Base-by-base conservation (phyloP, 106 monocot genomes). In the Dactylorhiza incarnata region DNA sequence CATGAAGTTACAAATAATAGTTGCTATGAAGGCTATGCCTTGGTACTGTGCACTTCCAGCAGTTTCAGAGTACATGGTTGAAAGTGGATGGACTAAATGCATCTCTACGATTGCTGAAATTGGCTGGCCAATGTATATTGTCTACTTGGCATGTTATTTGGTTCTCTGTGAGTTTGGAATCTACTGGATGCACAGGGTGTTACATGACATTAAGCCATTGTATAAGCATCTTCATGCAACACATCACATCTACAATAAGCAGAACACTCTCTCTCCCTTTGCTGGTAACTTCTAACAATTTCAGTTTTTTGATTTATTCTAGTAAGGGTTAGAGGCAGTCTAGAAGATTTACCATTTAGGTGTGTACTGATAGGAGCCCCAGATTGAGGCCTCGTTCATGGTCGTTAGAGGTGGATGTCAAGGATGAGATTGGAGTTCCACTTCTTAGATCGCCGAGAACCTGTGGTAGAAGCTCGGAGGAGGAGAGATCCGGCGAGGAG, bases 191-290 rank as follows among this genome's bases (percentile, higher is more conserved):
- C 87, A 88, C 73, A 79, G 84, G 55, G 86, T 80, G 80, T 73
- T 88, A 78, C 87, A 88, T 82, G 87, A 88, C 53, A 86, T 88
- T 67, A 91, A 97, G 72, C 94, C 91, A 63, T 83, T 97, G 13
- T 99, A 99, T 83, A 91, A 99, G 78, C 82, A 86, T 83, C 91
- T 99, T 24, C 97, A 99, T 88, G 94, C 91, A 49, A 94, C 89
- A 43, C 94, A 99, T 82, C 97, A 99, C 77, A 88, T 94, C 67
- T 94, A 94, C 79, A 99, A 94, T 78, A 99, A 99, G 81, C 91
- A 99, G 78, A 99, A 99, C 70, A 99, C 97, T n/a, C 89, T 99
- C 53, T 99, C 97, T 50, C 97, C 97, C 10, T 99, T 99, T 89
- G 97, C 97, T 72, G 97, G 97, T 99, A 48, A 83, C n/a, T 65